phyloP scores from a whole-genome alignment of 768 basidiomycete species.

The Podaxis sp. region DNA sequence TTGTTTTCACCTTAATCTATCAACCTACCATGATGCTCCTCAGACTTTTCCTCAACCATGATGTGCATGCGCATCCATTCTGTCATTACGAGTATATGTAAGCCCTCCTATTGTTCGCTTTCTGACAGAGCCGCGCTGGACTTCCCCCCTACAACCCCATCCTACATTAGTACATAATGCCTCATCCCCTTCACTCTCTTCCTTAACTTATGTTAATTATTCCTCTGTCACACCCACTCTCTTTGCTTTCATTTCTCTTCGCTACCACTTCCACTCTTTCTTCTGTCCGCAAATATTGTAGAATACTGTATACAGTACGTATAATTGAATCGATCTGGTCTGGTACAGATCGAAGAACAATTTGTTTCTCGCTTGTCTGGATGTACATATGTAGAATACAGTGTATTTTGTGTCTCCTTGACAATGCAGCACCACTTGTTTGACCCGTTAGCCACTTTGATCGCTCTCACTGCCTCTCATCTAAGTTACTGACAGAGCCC shows the following conservation, averaged over 20 bases:
- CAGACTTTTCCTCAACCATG: conserved; percentile 4
- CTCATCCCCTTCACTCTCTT: background rate
- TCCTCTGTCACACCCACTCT: background rate
- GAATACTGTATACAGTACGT: background rate
- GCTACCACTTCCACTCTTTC: background rate
- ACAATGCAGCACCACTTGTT: background rate
- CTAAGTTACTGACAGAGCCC: background rate
- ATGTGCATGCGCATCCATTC: conserved; percentile 14
- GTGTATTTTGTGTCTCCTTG: background rate
- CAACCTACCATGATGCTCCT: conserved; percentile 8
- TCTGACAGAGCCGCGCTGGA: conserved; percentile 6
- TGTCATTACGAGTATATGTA: conserved; percentile 18
- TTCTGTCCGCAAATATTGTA: background rate
- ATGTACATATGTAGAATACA: background rate
- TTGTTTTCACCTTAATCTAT: conserved; percentile 11
- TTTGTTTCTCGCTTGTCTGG: background rate
- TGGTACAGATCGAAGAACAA: background rate
- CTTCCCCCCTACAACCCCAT: conserved; percentile 6
- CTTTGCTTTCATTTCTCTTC: conserved; percentile 6
- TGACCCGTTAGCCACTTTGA: background rate
- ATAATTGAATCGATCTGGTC: background rate
- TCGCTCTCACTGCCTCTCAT: background rate
- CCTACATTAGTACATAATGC: background rate
- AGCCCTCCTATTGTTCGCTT: background rate
- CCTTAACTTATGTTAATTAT: conserved; percentile 13